A percentile compares a stretch with the other conserved stretches of the same genome.
phyloP scores from a whole-genome alignment of 371 early-diverging fungal genomes.

The Zopfochytrium polystomum region DNA sequence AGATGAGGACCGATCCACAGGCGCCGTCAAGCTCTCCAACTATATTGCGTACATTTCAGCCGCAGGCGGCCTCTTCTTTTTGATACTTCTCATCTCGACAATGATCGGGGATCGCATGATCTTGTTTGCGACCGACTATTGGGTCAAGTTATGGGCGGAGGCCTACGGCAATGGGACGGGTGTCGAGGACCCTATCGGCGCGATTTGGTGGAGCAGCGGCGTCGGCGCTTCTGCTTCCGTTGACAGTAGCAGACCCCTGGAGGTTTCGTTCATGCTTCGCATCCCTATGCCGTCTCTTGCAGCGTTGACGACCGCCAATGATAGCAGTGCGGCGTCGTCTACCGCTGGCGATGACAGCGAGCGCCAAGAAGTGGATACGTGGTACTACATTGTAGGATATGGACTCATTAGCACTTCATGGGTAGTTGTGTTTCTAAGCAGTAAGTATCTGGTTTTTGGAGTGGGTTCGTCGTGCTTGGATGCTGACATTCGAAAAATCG shows the following conservation, averaged over 20 bases:
- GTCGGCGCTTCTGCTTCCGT: not conserved
- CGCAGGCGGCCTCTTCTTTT: conserved; percentile 29
- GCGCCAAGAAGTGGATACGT: conserved; percentile 13
- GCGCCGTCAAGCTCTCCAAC: conserved; percentile 23
- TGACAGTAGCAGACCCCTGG: too few species aligned
- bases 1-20: conserved; percentile 27
- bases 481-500: too few species aligned
- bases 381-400: conserved; percentile 35
- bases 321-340: too few species aligned
- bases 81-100: conserved; percentile 15
- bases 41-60: conserved; percentile 34
- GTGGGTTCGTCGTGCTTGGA: not conserved
- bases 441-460: conserved; percentile 9
- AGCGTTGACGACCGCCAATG: too few species aligned
- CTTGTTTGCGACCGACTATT: conserved; percentile 35
- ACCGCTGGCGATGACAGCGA: not conserved
- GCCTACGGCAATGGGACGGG: conserved; percentile 9
- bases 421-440: conserved; percentile 17
- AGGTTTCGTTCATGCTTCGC: too few species aligned
- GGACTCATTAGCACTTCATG: conserved; percentile 24
- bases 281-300: too few species aligned
- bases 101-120: conserved; percentile 23
- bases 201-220: not conserved
- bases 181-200: not conserved
- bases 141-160: conserved; percentile 48